Percentiles rank a stretch among this genome's conserved stretches.
phyloP scores from a whole-genome alignment of 805 yeast genomes.

The Lachancea thermotolerans region DNA sequence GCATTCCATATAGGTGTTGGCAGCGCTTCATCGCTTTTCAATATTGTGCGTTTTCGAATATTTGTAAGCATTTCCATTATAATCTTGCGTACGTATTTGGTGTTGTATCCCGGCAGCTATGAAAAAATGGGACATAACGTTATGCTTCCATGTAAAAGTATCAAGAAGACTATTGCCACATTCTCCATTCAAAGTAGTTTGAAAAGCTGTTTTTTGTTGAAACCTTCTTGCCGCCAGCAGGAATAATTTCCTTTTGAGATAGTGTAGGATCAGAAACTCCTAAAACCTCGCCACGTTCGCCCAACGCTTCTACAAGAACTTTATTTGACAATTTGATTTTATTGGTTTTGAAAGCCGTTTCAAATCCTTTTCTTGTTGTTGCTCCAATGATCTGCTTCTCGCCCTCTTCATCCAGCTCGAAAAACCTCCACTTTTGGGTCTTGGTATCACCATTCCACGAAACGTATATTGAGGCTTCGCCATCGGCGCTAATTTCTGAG shows the following conservation, averaged over 20 bases:
- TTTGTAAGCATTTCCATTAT: too few species aligned
- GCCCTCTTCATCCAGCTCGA: conserved; percentile 8
- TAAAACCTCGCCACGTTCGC: neutral
- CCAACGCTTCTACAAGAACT: neutral
- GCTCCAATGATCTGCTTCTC: conserved; percentile 12
- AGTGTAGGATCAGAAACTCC: neutral
- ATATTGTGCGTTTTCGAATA: too few species aligned
- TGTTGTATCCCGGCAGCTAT: too few species aligned
- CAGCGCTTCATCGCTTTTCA: too few species aligned
- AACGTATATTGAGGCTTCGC: conserved; percentile 24
- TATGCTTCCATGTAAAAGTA: too few species aligned
- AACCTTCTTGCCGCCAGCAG: neutral
- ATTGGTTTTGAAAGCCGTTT: neutral
- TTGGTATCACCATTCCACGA: conserved; percentile 38
- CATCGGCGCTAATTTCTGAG: conserved; percentile 9
- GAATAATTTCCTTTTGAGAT: neutral
- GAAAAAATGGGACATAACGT: too few species aligned
- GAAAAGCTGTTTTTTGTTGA: neutral
- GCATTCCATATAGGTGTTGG: too few species aligned
- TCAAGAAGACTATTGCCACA: neutral
- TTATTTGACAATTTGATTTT: too few species aligned
- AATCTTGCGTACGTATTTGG: too few species aligned
- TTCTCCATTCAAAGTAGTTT: neutral
- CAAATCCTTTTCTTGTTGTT: neutral
- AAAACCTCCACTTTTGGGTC: conserved; percentile 29